Evolutionary conservation across 768 basidiomycete species (phyloP).

Genomic region (Ramaria sp.): DNA sequence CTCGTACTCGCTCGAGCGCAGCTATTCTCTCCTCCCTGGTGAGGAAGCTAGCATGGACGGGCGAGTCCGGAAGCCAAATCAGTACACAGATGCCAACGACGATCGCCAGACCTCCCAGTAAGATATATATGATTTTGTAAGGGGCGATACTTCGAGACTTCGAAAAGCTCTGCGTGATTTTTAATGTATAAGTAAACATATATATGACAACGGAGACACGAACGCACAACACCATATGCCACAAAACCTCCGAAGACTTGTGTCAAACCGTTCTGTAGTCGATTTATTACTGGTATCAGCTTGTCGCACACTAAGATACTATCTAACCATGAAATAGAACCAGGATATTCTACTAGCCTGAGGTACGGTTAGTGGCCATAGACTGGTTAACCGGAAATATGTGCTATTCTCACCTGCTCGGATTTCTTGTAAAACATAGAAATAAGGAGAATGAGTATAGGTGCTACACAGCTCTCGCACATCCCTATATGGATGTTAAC

Average conservation of each 20-base stretch:
- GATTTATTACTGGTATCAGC: background rate
- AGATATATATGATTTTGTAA: slow-evolving; percentile 14
- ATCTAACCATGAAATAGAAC: slow-evolving; percentile 13
- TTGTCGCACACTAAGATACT: background rate
- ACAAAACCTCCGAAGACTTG: slow-evolving; percentile 12
- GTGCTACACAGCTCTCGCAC: slow-evolving; percentile 15
- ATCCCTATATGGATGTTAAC: background rate
- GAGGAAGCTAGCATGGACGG: slow-evolving; percentile 17
- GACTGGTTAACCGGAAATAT: background rate
- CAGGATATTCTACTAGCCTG: slow-evolving; percentile 12
- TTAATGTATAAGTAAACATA: background rate
- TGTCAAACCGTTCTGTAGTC: slow-evolving; percentile 10
- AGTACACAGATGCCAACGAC: slow-evolving; percentile 13
- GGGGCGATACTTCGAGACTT: slow-evolving; percentile 8
- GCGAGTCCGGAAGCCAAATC: slow-evolving; percentile 17
- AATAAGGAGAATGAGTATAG: slow-evolving; percentile 13
- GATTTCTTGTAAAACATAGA: slow-evolving; percentile 12
- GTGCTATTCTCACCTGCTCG: slow-evolving; percentile 11
- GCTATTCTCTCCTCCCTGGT: slow-evolving; percentile 17
- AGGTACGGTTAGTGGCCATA: background rate
- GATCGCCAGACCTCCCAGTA: slow-evolving; percentile 16
- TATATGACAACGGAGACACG: background rate
- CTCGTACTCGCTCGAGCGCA: slow-evolving; percentile 18
- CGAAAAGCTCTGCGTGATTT: slow-evolving; percentile 8
- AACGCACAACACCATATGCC: slow-evolving; percentile 11